Evolutionary conservation across 352 stramenopile genomes (phyloP).

Genomic region (Aphanomyces euteiches): DNA sequence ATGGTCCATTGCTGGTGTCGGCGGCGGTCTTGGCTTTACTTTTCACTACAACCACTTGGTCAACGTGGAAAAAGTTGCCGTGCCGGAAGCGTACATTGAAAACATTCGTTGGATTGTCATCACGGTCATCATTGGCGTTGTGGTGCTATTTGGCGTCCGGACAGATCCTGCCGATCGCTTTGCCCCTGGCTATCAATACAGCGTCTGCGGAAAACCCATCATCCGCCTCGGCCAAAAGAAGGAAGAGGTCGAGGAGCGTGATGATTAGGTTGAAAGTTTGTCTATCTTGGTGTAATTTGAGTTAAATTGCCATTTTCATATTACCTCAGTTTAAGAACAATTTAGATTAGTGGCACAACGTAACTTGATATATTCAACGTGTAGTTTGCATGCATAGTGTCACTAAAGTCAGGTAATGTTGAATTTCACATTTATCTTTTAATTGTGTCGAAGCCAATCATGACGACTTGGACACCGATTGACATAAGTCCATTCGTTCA

Average conservation of each 20-base stretch:
- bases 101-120: conserved; percentile 65
- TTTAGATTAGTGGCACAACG: no score
- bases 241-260: no score
- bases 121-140: conserved; percentile 51
- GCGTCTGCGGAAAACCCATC: conserved; percentile 50
- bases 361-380: no score
- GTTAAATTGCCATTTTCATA: no score
- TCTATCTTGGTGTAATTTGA: no score
- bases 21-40: conserved; percentile 69
- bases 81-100: conserved; percentile 56
- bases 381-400: no score
- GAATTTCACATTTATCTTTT: no score
- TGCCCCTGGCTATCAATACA: conserved; percentile 58
- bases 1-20: conserved; percentile 72
- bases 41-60: conserved; percentile 44
- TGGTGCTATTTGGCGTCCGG: conserved; percentile 58
- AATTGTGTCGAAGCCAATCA: no score
- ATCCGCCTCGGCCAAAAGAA: conserved; percentile 30
- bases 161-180: conserved; percentile 67
- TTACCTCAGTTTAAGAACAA: no score
- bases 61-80: conserved; percentile 32
- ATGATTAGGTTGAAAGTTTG: no score
- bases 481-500: not conserved
- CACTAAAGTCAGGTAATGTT: no score
- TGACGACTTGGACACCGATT: not conserved